Percentiles rank a stretch among this genome's conserved stretches.
Conservation (phyloP, 495 filamentous ascomycete genomes). For the Evansstolkia leycettana region DNA sequence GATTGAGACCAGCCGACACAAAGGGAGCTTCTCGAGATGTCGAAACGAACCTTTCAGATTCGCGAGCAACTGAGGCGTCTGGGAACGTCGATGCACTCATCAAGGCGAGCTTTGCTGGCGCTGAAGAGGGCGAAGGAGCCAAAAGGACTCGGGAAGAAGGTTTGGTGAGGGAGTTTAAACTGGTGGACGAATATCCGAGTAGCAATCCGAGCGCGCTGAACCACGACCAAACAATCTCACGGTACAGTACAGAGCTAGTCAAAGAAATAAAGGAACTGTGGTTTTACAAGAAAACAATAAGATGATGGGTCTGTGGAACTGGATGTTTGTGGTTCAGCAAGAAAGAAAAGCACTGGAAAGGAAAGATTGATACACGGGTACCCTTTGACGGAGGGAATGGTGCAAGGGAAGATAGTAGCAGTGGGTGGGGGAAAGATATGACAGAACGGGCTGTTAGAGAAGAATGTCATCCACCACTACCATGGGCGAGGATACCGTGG, state of each 20-base stretch:
- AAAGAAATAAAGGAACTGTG: constrained; percentile 3
- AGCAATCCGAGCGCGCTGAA: constrained; percentile 11
- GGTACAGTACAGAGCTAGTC: neutral
- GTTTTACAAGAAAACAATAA: constrained; percentile 7
- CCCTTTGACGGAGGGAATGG: neutral
- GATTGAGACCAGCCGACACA: neutral
- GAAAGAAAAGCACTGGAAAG: constrained; percentile 10
- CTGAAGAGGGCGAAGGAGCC: neutral
- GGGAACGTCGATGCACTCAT: constrained; percentile 36
- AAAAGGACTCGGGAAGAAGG: constrained; percentile 1
- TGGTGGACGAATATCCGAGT: constrained; percentile 7
- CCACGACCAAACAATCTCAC: constrained; percentile 9
- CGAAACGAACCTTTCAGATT: constrained; percentile 26
- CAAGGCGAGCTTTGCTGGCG: constrained; percentile 23
- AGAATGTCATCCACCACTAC: constrained; percentile 1
- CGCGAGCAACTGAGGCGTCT: constrained; percentile 33
- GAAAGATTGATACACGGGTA: constrained; percentile 11
- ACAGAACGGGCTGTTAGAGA: neutral
- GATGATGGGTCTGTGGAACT: constrained; percentile 9
- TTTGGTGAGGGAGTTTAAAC: neutral
- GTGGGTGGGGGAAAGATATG: constrained; percentile 10
- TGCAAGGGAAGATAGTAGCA: constrained; percentile 7
- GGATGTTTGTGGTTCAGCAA: constrained; percentile 9
- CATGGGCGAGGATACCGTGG: constrained; percentile 1
- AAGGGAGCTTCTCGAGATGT: constrained; percentile 3